Evolutionary conservation across 73 alveolate genomes (phyloP), one percentile per base, ranked within the genome.

Genomic region (Paramecium bursaria): DNA sequence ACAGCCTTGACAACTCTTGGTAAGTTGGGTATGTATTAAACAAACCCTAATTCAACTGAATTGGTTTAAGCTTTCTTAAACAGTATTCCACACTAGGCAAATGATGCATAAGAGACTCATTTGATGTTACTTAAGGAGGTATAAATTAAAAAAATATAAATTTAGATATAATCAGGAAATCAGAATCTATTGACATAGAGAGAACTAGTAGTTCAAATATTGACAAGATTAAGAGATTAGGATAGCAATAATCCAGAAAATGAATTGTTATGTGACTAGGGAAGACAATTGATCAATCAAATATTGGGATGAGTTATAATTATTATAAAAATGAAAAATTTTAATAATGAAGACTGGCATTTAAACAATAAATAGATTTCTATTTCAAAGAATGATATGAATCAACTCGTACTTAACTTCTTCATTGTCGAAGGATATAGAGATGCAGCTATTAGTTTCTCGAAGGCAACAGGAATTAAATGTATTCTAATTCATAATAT

Each of bases 1-100:
- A 67, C 82, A 31, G 82, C 82, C 3, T 67, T 67, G 55, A 67
- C 82, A 19, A 67, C 82, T 14, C 27, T 67, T 7, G 82, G 82
- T 1, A 67, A 67, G 19, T 26, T 67, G 4, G 33, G 50, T 2
- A 67, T 67, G 82, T 67, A 39, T 67, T 67, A 57, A 4, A 67
- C 33, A 39, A 25, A 39, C 44, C 60, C 82, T 21, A 39, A 67
- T 21, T 39, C 27, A 33, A 57, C 33, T 39, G 22, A 31, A 67
- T 47, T 67, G 2, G 27, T 67, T 7, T 39, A n/a, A 39, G 44
- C 22, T 39, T 67, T 67, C 30, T 42, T 67, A 33, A 57, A 67
- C 21, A 39, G 60, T 0, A 26, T 67, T 9, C 82, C 82, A 33
- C 82, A 67, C 21, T 44, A 67, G 44, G 33, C 33, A 21, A 7